These are phyloP conservation scores for Suhomyces maxii DNA, from an alignment of 1,139 yeast species.

Conservation along the genomic window DNA sequence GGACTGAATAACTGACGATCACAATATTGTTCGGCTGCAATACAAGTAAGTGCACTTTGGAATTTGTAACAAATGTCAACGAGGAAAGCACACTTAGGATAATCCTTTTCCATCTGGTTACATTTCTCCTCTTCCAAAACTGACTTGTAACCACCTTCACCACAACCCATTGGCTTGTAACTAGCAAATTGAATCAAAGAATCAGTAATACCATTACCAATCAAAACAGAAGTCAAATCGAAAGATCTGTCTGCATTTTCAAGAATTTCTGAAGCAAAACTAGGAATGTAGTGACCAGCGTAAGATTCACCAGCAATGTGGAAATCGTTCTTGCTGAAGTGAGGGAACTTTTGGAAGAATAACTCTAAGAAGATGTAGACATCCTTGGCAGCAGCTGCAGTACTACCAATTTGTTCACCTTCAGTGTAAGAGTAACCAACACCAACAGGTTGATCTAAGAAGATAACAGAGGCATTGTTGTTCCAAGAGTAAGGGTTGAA, in stretches of 20 bases:
- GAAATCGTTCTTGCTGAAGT: constrained; percentile 57
- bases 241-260: constrained; percentile 65
- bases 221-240: constrained; percentile 67
- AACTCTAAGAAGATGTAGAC: constrained; percentile 76
- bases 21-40: constrained; percentile 52
- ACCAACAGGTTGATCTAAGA: constrained; percentile 73
- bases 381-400: constrained; percentile 75
- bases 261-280: constrained; percentile 71
- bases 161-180: constrained; percentile 85
- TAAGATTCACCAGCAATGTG: constrained; percentile 89
- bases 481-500: constrained; percentile 72
- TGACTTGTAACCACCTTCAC: constrained; percentile 72
- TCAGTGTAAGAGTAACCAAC: constrained; percentile 76
- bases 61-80: constrained; percentile 53
- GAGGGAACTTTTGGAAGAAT: constrained; percentile 73
- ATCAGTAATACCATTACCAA: constrained; percentile 86
- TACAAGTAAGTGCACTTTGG: constrained; percentile 49
- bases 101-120: constrained; percentile 47
- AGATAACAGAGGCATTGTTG: constrained; percentile 64
- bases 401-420: constrained; percentile 53
- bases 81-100: constrained; percentile 58
- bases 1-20: constrained; percentile 46
- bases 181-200: constrained; percentile 65
- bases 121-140: constrained; percentile 65
- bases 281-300: constrained; percentile 86